Evolutionary conservation across 1,284 basidiomycete species (phyloP).

Genomic region (Tylopilus orsonianus): DNA sequence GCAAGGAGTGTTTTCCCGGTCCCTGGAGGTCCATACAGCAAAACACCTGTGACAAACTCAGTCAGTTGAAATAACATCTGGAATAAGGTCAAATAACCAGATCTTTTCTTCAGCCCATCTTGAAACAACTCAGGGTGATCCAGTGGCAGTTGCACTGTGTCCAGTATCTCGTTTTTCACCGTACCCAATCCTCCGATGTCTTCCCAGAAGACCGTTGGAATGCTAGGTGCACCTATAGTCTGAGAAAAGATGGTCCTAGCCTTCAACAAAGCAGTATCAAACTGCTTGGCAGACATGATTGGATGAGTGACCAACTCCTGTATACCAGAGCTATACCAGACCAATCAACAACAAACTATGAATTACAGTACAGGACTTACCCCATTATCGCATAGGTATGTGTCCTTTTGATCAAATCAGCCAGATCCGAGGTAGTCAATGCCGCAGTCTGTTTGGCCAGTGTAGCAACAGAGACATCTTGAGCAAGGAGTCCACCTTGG

Average conservation of each 20-base stretch:
- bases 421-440: conserved; percentile 83
- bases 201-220: conserved; percentile 96
- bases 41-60: conserved; percentile 55
- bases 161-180: conserved; percentile 93
- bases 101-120: conserved; percentile 93
- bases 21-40: conserved; percentile 92
- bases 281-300: conserved; percentile 52
- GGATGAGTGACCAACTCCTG: conserved; percentile 1
- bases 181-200: conserved; percentile 91
- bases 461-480: conserved; percentile 75
- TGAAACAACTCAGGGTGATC: conserved; percentile 94
- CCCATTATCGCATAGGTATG: conserved; percentile 61
- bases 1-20: conserved; percentile 96
- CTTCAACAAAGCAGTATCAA: conserved; percentile 73
- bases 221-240: conserved; percentile 94
- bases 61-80: background rate
- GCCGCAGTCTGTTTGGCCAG: conserved; percentile 93
- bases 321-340: conserved; percentile 6
- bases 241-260: conserved; percentile 85
- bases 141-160: conserved; percentile 95
- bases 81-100: conserved; percentile 50
- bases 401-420: conserved; percentile 68
- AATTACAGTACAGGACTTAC: conserved; percentile 15
- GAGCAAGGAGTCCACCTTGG: conserved; percentile 44
- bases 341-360: background rate